Evolutionary conservation across 768 basidiomycete genomes (phyloP).

Genomic region (Clavulina sp.): DNA sequence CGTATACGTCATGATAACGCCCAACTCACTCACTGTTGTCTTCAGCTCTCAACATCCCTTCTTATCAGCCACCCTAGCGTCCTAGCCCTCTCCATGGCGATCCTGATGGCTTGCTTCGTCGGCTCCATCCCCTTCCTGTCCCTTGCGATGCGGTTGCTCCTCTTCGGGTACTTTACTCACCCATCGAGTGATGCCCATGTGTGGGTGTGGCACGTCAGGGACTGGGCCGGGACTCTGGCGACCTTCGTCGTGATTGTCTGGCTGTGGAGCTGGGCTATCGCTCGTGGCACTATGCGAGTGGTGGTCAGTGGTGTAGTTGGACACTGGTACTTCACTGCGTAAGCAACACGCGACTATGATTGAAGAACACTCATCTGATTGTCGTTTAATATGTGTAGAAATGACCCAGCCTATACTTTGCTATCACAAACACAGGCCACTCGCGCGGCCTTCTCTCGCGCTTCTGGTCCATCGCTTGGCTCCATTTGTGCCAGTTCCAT

Average conservation of each 20-base stretch:
- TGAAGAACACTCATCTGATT: conserved; percentile 7
- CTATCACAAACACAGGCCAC: conserved; percentile 32
- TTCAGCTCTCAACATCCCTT: conserved; percentile 42
- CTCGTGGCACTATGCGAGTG: conserved; percentile 60
- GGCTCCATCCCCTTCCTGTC: conserved; percentile 65
- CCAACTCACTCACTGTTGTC: no score
- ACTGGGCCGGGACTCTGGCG: conserved; percentile 64
- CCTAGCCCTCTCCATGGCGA: conserved; percentile 51
- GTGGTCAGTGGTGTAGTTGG: conserved; percentile 71
- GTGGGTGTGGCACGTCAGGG: conserved; percentile 35
- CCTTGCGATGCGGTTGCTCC: conserved; percentile 55
- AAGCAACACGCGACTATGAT: conserved; percentile 18
- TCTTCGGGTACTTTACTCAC: conserved; percentile 43
- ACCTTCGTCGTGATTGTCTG: conserved; percentile 33
- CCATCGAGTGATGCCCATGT: conserved; percentile 25
- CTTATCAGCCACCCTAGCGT: conserved; percentile 59
- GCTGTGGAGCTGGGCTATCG: conserved; percentile 66
- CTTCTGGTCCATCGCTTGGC: conserved; percentile 68
- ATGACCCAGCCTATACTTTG: not conserved
- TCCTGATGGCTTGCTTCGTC: conserved; percentile 50
- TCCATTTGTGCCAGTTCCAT: conserved; percentile 61
- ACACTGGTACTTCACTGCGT: conserved; percentile 77
- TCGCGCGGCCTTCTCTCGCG: conserved; percentile 58
- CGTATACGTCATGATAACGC: not conserved
- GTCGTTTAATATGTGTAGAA: not conserved